Percentiles rank a stretch among this genome's conserved stretches.
Evolutionary conservation across 1,284 basidiomycete species (phyloP).

Genomic region (Naganishia albida): DNA sequence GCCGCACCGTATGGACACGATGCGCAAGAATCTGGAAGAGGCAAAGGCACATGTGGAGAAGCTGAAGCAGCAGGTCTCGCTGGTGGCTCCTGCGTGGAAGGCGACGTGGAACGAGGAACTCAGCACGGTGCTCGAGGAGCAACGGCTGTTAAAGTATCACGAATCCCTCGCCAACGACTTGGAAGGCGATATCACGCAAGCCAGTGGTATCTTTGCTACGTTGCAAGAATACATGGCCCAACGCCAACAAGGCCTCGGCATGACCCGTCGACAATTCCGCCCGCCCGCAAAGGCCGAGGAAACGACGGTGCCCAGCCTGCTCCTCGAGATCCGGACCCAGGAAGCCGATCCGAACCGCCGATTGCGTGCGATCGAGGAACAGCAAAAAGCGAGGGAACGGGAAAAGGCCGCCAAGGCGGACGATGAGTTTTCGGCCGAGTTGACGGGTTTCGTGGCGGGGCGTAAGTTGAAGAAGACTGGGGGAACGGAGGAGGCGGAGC

Average conservation of each 20-base stretch:
- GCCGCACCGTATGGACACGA: slow-evolving; percentile 67
- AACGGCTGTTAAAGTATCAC: slow-evolving; percentile 88
- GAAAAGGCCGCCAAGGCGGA: slow-evolving; percentile 63
- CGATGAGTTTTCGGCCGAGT: slow-evolving; percentile 76
- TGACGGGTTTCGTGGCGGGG: slow-evolving; percentile 76
- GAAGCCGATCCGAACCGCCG: slow-evolving; percentile 74
- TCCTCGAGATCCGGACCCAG: slow-evolving; percentile 82
- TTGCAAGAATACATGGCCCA: slow-evolving; percentile 85
- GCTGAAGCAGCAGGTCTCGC: slow-evolving; percentile 80
- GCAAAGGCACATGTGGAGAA: slow-evolving; percentile 72
- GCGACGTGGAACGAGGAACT: slow-evolving; percentile 97
- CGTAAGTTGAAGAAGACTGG: slow-evolving; percentile 91
- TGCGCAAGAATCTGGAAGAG: slow-evolving; percentile 73
- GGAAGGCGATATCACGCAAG: slow-evolving; percentile 86
- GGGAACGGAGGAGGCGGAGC: slow-evolving; percentile 85
- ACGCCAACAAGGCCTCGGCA: slow-evolving; percentile 48
- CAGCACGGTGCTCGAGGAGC: slow-evolving; percentile 95
- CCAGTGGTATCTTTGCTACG: slow-evolving; percentile 78
- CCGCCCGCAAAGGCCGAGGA: slow-evolving; percentile 44
- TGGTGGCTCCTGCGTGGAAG: slow-evolving; percentile 95
- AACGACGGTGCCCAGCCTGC: slow-evolving; percentile 62
- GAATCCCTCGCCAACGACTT: slow-evolving; percentile 86
- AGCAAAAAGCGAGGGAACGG: slow-evolving; percentile 72
- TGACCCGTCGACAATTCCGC: slow-evolving; percentile 22
- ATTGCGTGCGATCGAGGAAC: slow-evolving; percentile 86